These are phyloP conservation scores for Backusella parvicylindrica DNA, from an alignment of 192 early-diverging fungal genomes.

Conservation along the genomic window DNA sequence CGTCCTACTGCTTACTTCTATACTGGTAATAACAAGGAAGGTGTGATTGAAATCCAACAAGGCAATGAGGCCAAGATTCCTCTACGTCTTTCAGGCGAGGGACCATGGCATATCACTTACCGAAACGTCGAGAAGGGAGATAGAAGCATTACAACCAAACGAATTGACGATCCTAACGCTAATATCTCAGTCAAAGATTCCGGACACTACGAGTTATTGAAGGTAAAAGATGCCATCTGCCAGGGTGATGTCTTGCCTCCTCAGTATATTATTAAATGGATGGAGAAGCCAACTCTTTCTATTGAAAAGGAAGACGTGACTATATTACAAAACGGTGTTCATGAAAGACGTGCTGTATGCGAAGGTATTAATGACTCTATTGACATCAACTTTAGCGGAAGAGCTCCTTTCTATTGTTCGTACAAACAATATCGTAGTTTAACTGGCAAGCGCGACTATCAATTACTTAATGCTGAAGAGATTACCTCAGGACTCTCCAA, in stretches of 20 bases:
- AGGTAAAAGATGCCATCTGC: slow-evolving; percentile 40
- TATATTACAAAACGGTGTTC: slow-evolving; percentile 6
- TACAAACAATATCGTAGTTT: slow-evolving; percentile 15
- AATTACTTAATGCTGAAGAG: neutral
- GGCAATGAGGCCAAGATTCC: slow-evolving; percentile 35
- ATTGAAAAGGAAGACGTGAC: slow-evolving; percentile 23
- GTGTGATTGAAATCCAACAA: slow-evolving; percentile 26
- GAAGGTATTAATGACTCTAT: slow-evolving; percentile 34
- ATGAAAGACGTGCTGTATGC: slow-evolving; percentile 33
- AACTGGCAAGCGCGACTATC: neutral
- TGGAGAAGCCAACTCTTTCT: slow-evolving; percentile 23
- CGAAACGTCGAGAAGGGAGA: slow-evolving; percentile 14
- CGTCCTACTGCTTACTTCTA: slow-evolving; percentile 41
- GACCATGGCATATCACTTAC: slow-evolving; percentile 38
- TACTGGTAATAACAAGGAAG: slow-evolving; percentile 8
- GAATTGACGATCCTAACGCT: slow-evolving; percentile 30
- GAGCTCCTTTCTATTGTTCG: slow-evolving; percentile 23
- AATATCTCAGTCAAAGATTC: slow-evolving; percentile 18
- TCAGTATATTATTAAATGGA: slow-evolving; percentile 20
- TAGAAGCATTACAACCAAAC: neutral
- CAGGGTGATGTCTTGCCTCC: slow-evolving; percentile 31
- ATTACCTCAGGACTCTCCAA: slow-evolving; percentile 25
- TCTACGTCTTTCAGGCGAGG: slow-evolving; percentile 41
- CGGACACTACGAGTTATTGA: slow-evolving; percentile 38
- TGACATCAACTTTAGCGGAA: slow-evolving; percentile 31